A percentile compares a stretch with the other conserved stretches of the same genome.
phyloP scores from a whole-genome alignment of 2,329 filamentous ascomycete species.

The Beauveria varroae region DNA sequence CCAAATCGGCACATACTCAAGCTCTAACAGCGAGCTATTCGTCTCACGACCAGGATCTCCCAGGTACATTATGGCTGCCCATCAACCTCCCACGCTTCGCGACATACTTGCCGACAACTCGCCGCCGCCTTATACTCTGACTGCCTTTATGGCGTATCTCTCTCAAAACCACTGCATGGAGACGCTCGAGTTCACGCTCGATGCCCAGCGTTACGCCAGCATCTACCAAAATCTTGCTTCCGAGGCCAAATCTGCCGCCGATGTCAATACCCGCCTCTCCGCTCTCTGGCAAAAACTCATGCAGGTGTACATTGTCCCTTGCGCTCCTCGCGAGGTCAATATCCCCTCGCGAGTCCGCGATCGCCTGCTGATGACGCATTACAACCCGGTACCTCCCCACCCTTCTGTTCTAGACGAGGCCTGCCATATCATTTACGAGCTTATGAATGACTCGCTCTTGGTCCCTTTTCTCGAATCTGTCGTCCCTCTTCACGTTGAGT shows the following conservation, averaged over 20 bases:
- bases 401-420: slow-evolving; percentile 75
- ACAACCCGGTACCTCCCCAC: slow-evolving; percentile 56
- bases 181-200: slow-evolving; percentile 93
- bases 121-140: slow-evolving; percentile 80
- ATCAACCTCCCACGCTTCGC: slow-evolving; percentile 59
- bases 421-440: slow-evolving; percentile 80
- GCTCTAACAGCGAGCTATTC: slow-evolving; percentile 41
- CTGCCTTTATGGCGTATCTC: slow-evolving; percentile 91
- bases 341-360: slow-evolving; percentile 81
- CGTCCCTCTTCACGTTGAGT: slow-evolving; percentile 29
- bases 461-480: slow-evolving; percentile 79
- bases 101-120: slow-evolving; percentile 86
- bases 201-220: slow-evolving; percentile 74
- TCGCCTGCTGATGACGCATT: slow-evolving; percentile 53
- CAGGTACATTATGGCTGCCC: slow-evolving; percentile 23
- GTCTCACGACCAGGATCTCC: slow-evolving; percentile 33
- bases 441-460: slow-evolving; percentile 96
- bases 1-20: slow-evolving; percentile 31
- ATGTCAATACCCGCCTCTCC: slow-evolving; percentile 58
- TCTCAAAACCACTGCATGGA: slow-evolving; percentile 97
- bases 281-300: slow-evolving; percentile 83
- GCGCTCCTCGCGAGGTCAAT: slow-evolving; percentile 81
- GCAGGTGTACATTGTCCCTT: slow-evolving; percentile 82
- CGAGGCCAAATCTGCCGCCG: slow-evolving; percentile 29
- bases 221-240: slow-evolving; percentile 40